Evolutionary conservation across 2,329 filamentous ascomycete species (phyloP).

Genomic region (Calonectria pteridis): DNA sequence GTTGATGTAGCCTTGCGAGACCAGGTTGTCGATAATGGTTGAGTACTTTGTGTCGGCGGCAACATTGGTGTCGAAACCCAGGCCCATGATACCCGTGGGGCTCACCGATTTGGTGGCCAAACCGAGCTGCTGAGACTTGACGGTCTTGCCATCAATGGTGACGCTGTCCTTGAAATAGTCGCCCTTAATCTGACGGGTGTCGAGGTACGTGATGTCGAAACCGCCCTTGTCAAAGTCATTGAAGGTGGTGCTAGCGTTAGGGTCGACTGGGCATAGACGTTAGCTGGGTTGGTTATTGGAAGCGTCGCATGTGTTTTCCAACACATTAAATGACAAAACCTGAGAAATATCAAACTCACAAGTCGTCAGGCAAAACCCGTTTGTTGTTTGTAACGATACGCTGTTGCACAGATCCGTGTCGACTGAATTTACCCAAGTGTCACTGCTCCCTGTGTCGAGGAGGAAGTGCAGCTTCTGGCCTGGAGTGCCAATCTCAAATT

Average conservation of each 20-base stretch:
- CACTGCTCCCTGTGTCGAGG: constrained; percentile 74
- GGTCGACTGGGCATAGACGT: constrained; percentile 49
- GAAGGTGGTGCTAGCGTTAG: constrained; percentile 62
- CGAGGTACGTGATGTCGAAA: constrained; percentile 74
- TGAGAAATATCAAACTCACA: constrained; percentile 51
- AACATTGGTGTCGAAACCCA: constrained; percentile 67
- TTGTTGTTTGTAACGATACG: constrained; percentile 47
- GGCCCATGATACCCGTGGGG: constrained; percentile 68
- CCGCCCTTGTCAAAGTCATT: constrained; percentile 54
- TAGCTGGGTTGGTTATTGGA: neutral
- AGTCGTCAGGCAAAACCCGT: constrained; percentile 48
- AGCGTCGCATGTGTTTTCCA: too few relatives aligned
- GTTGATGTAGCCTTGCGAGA: constrained; percentile 71
- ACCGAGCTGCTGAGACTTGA: constrained; percentile 68
- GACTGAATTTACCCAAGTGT: constrained; percentile 71
- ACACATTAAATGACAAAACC: neutral
- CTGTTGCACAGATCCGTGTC: constrained; percentile 71
- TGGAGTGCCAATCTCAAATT: constrained; percentile 71
- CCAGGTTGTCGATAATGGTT: constrained; percentile 75
- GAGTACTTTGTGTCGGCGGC: constrained; percentile 59
- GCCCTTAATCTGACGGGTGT: constrained; percentile 65
- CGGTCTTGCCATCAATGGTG: constrained; percentile 59
- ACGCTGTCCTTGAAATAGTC: constrained; percentile 71
- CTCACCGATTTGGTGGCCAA: constrained; percentile 63
- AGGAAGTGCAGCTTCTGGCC: constrained; percentile 66